A percentile compares a stretch with the other conserved stretches of the same genome.
These are phyloP conservation scores for Xylaria acuta DNA, from an alignment of 495 filamentous ascomycete species.

Conservation along the genomic window DNA sequence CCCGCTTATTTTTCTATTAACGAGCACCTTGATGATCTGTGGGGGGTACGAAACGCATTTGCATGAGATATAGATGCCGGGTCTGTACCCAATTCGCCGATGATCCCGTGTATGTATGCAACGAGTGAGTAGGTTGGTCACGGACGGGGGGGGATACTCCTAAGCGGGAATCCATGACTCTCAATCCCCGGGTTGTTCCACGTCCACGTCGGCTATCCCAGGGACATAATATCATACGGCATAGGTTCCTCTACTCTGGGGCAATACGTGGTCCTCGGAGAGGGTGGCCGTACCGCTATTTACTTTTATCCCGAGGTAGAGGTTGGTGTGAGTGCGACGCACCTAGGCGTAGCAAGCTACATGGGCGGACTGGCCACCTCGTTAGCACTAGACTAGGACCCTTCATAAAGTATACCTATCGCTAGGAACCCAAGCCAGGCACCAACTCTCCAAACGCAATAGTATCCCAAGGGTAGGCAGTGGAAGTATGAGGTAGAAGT, in stretches of 20 bases:
- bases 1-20: background rate
- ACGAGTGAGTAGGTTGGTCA: background rate
- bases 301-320: background rate
- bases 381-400: background rate
- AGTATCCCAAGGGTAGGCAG: background rate
- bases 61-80: background rate
- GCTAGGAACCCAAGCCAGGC: background rate
- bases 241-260: background rate
- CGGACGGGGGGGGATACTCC: background rate
- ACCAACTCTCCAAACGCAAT: background rate
- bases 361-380: background rate
- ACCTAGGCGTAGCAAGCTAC: background rate
- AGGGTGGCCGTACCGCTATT: background rate
- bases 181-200: background rate
- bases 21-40: background rate
- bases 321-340: background rate
- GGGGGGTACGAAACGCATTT: background rate
- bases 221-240: background rate
- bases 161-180: background rate
- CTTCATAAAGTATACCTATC: background rate
- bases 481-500: background rate
- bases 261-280: background rate
- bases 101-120: background rate
- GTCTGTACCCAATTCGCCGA: background rate
- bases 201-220: background rate